Base-by-base conservation (phyloP, 1,284 basidiomycete genomes). In the Boletus semigastroideus region DNA sequence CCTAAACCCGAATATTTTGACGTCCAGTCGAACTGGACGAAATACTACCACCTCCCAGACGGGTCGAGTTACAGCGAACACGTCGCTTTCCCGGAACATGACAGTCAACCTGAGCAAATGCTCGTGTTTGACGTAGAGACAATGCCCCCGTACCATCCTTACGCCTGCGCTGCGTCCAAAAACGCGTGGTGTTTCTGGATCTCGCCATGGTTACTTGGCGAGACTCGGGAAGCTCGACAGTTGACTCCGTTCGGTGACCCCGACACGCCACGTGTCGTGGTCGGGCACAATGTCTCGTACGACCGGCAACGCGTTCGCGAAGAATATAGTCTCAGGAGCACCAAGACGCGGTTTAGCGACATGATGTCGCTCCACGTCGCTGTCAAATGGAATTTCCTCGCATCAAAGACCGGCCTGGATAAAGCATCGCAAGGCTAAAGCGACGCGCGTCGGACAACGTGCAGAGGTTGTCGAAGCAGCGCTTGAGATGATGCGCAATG, bases 321-420 rank as follows among this genome's bases (percentile, higher is more conserved):
- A 58, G 97, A 99, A 68, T 98, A 99, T 67, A 74, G 74, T 49
- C 69, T 98, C 7, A 64, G 76, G 1, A 78, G 80, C 0, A 90
- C 90, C 0, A 71, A 79, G 41, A 95, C 83, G 20, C 84, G 96
- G 1, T 99, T 92, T 69, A 72, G 98, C 36, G 97, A 99, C 67
- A 99, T 96, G 0, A 93, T 99, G 84, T 86, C 93, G 1, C 77
- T 99, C 11, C 96, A 99, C 67, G 88, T 97, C 44, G 94, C 97
- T 6, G 90, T 94, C 4, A 88, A n/a, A 90, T 55, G 96, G 97
- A 7, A 96, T 99, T 52, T 96, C 94, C 0, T 94, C 92, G 0
- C 90, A 94, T 57, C 97, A 99, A 67, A 85, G 95, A 0, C 92
- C 94, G 0, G 90, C 90, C 2, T 99, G 95, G 94, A 83, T 87